Conservation (phyloP, 2,329 filamentous ascomycete species). For the Cordyceps cicadae region DNA sequence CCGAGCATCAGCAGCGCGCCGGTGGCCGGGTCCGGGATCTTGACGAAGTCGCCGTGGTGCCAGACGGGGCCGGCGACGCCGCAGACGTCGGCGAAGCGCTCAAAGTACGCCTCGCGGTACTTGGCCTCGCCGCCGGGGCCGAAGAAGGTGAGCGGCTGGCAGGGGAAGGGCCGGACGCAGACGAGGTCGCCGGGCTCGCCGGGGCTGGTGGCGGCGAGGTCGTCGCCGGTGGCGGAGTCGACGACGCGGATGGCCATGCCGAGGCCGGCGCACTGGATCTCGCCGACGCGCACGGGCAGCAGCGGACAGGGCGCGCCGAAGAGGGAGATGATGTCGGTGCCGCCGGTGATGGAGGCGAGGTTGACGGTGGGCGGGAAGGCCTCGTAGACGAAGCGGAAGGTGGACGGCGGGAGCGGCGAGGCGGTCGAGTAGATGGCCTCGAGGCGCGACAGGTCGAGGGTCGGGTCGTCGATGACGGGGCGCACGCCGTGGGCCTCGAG, state of each 20-base stretch:
- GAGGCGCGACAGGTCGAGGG: constrained; percentile 54
- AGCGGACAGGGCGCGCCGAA: constrained; percentile 80
- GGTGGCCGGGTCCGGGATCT: constrained; percentile 55
- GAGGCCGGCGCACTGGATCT: constrained; percentile 70
- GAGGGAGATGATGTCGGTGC: constrained; percentile 92
- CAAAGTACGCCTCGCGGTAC: constrained; percentile 81
- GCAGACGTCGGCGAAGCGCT: constrained; percentile 55
- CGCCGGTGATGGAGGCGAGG: constrained; percentile 87
- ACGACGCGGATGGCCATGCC: constrained; percentile 67
- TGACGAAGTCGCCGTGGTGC: constrained; percentile 93
- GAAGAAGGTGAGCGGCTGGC: constrained; percentile 86
- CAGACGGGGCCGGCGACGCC: constrained; percentile 48
- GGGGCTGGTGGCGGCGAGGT: constrained; percentile 32
- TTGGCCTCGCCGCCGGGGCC: constrained; percentile 56
- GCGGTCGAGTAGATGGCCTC: constrained; percentile 91
- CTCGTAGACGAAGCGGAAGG: constrained; percentile 81
- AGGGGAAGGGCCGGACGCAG: constrained; percentile 78
- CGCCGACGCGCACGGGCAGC: constrained; percentile 61
- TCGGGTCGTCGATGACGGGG: constrained; percentile 42
- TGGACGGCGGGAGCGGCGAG: constrained; percentile 84
- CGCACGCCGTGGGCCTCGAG: constrained; percentile 68
- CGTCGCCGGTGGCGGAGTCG: constrained; percentile 48
- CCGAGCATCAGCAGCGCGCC: constrained; percentile 86
- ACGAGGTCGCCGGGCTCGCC: constrained; percentile 80
- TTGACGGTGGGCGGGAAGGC: constrained; percentile 76